Evolutionary conservation across 306 rosid genomes (phyloP), one percentile per base, ranked within the genome.

Genomic region (Echinosophora koreensis): DNA sequence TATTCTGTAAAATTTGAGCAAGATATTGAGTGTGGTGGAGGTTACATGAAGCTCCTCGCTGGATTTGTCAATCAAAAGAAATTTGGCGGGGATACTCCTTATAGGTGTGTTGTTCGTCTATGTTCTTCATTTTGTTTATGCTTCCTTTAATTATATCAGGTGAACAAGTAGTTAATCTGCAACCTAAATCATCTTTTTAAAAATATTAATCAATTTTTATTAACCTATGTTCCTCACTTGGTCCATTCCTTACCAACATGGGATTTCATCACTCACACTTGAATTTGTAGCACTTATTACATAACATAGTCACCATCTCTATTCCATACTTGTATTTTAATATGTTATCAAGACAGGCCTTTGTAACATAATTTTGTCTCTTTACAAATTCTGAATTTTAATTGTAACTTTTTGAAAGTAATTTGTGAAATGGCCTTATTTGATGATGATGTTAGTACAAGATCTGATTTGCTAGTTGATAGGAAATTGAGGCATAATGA

Each of bases 11-110:
- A 88, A 66, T 87, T 92, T 80, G 98, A 96, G 74, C 99, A 96
- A 84, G 99, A 96, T 17, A 92, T 96, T 55, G 98, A 96, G 84
- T 96, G 99, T 57, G 98, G 99, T 62, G 99, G 99, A 39, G 99
- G 99, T 44, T 96, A 96, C 84, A 84, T 95, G 37, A 95, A 95
- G 87, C 97, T 95, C 64, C 90, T 85, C 67, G 92, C 99, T 77
- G 97, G 94, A 76, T 95, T 85, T 87, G 99, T 95, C 73, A 95
- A 92, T 88, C 99, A 95, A 69, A 95, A 91, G 89, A 95, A 92
- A 82, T 95, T 86, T 60, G 96, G 99, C 0, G 99, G 97, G n/a
- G 99, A 95, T 78, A 95, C 97, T 35, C 99, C 99, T 5, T 92
- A 95, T 76, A 92, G 97, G 99, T 95, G 9, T 64, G 90, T 81